Evolutionary conservation across 495 filamentous ascomycete species (phyloP), one percentile per base, ranked within the genome.

Genomic region (Talaromyces nanjingensis): DNA sequence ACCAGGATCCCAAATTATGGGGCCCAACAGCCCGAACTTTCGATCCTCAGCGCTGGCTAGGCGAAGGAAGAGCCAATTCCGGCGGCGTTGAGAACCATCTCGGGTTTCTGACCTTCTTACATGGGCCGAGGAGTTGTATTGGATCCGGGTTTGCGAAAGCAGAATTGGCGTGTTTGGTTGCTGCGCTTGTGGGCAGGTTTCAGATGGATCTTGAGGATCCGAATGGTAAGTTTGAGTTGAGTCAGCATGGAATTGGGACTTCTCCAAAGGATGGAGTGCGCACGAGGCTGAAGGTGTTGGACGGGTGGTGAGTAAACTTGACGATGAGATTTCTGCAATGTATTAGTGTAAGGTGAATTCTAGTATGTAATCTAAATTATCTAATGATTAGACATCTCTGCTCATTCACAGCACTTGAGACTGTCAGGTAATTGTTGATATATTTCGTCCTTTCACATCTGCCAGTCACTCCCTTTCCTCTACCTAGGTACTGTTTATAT

Each of bases 111-210:
- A 92, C 91, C 0, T 97, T 97, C 72, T 83, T 90, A 54, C 84
- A 91, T 63, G 92, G 92, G 0, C 91, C 92, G 3, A 78, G 91
- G 29, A 83, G 87, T 33, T 97, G 92, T 69, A 92, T 96, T 45
- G 92, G 92, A 22, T 79, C 84, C 71, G 79, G 80, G 3, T 98
- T 98, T 74, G 89, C 92, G 0, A 89, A 86, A 74, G 79, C 86
- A 0, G 94, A 97, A 79, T 90, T 96, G 72, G 90, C 89, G 6
- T 91, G 86, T 69, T 73, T 97, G 66, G 65, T 98, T 59, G 93
- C 91, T 59, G 81, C 83, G 2, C 80, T 87, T 76, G 85, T 93
- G n/a, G 92, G 91, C 9, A 79, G 83, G 49, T 96, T 83, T 22
- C 79, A 87, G 66, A 84, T 91, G 67, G 81, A 84, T 72, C 67